Percentiles rank a stretch among this genome's conserved stretches.
Evolutionary conservation across 1,139 yeast genomes (phyloP).

Genomic region (Candida anutae): DNA sequence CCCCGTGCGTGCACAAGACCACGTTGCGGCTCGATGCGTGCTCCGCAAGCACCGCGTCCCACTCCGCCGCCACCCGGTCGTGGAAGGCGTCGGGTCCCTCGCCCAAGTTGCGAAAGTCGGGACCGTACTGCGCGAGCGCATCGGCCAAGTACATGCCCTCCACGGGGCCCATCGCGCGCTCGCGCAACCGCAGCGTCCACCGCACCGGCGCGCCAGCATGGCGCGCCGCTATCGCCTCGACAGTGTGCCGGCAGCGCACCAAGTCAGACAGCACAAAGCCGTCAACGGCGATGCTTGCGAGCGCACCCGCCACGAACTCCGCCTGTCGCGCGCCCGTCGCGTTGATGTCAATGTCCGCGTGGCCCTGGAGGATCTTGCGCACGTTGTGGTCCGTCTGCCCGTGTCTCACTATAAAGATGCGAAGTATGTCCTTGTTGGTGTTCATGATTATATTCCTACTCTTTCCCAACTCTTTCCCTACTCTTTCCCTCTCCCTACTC

Average conservation of each 20-base stretch:
- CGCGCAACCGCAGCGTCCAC: conserved; percentile 47
- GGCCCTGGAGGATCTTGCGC: conserved; percentile 68
- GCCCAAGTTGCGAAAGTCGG: conserved; percentile 37
- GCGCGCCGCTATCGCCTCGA: conserved; percentile 23
- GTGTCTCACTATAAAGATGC: conserved; percentile 64
- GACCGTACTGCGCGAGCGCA: conserved; percentile 45
- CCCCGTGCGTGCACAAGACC: conserved; percentile 77
- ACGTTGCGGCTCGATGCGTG: conserved; percentile 41
- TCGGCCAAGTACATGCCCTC: conserved; percentile 69
- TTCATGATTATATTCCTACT: conserved; percentile 25
- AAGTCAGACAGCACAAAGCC: conserved; percentile 53
- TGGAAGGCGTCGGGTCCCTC: conserved; percentile 33
- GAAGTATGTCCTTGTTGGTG: conserved; percentile 28
- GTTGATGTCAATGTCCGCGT: conserved; percentile 54
- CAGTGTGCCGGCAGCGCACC: conserved; percentile 50
- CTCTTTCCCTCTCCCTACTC: neutral
- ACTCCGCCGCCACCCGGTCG: conserved; percentile 41
- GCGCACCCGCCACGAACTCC: conserved; percentile 34
- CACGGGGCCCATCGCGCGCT: conserved; percentile 69
- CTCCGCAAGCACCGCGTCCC: conserved; percentile 35
- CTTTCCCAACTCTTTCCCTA: conserved; percentile 13
- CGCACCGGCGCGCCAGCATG: conserved; percentile 3
- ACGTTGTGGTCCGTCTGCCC: conserved; percentile 75
- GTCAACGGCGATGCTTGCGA: conserved; percentile 39
- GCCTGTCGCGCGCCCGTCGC: conserved; percentile 54